Base-by-base conservation (phyloP, 306 rosid species). In the Dryas drummondii region DNA sequence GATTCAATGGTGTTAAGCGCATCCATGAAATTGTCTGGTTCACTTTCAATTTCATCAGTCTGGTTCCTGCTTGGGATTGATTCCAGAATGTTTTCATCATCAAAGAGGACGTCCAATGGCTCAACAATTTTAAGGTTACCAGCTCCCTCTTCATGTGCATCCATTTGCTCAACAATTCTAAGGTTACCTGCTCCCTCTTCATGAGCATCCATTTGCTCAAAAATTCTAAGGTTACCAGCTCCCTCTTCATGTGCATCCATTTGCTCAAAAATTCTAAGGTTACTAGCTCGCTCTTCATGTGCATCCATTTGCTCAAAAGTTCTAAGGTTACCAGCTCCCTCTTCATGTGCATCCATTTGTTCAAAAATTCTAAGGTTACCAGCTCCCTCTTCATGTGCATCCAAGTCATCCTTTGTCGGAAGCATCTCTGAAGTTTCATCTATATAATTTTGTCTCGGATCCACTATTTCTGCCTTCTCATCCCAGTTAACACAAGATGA, bases 1-100 rank as follows among this genome's bases (percentile, higher is more conserved):
- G 91, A 88, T 60, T 91, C 99, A 13, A 92, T 90, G 66, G 88
- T 87, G 85, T 94, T 94, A 63, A 90, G 99, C 4, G 97, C 97
- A 88, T 94, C 99, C 96, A 86, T 68, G 76, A 85, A 92, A 82
- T 82, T 82, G 72, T 92, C 99, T 26, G 89, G 87, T 72, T 90
- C 97, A 74, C 97, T 92, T 45, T 90, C 97, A 66, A 82, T 63
- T 66, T 94, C 99, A 76, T 88, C 90, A 46, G 81, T 54, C 71
- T 75, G 87, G 73, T 70, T 78, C 79, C 70, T 15, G 46, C 78
- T 74, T 32, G 75, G 77, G 64, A 72, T 76, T 49, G 87, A 76
- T 79, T 81, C 86, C 17, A 45, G 55, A 62, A 40, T 81, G 56
- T 53, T 86, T 68, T 86, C 87, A 70, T 80, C 88, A 50, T 79